These are phyloP conservation scores for Arthrobotrys megalospora DNA, from an alignment of 2,329 filamentous ascomycete species.

Conservation along the genomic window DNA sequence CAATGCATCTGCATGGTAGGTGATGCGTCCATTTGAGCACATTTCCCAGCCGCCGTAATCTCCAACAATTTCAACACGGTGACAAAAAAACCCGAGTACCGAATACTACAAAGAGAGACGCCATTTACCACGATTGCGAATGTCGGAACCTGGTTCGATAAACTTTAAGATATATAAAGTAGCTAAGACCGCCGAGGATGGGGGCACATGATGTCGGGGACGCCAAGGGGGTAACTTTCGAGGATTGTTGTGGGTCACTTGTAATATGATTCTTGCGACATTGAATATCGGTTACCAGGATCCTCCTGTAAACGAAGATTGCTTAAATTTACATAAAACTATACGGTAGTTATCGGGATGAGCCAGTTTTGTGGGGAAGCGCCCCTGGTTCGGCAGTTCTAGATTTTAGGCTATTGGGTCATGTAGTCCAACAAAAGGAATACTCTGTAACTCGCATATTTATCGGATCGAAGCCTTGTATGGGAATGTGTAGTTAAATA, in stretches of 20 bases:
- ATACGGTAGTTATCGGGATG: conserved; percentile 15
- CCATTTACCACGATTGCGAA: not conserved
- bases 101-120: not conserved
- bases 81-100: not conserved
- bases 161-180: not conserved
- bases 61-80: conserved; percentile 31
- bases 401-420: conserved; percentile 12
- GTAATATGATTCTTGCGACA: not conserved
- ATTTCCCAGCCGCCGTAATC: conserved; percentile 24
- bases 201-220: not conserved
- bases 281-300: not conserved
- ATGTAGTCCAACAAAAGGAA: too few relatives aligned
- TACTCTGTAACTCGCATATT: too few relatives aligned
- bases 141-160: too few relatives aligned
- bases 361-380: conserved; percentile 21
- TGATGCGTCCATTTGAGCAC: conserved; percentile 22
- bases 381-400: conserved; percentile 25
- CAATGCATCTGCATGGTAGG: not conserved
- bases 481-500: too few relatives aligned
- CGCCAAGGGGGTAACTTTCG: not conserved
- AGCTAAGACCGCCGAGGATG: not conserved
- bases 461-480: too few relatives aligned
- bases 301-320: conserved; percentile 12
- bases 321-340: not conserved
- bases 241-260: not conserved